A percentile compares a stretch with the other conserved stretches of the same genome.
These are phyloP conservation scores for Aspergillus asperescens DNA, from an alignment of 495 filamentous ascomycete genomes.

Conservation along the genomic window DNA sequence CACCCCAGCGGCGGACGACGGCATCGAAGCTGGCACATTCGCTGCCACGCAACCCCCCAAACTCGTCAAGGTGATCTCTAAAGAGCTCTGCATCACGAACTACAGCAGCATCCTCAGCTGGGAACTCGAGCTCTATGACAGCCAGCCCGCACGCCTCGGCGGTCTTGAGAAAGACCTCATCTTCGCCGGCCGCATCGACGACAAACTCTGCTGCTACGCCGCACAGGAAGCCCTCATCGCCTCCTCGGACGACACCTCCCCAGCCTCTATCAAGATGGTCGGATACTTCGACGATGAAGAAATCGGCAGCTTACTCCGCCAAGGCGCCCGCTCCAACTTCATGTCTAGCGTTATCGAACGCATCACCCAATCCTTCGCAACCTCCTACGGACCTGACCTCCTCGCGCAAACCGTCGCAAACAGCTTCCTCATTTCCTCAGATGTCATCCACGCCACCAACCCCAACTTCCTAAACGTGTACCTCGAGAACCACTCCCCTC, in stretches of 20 bases:
- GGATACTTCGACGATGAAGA: constrained; percentile 96
- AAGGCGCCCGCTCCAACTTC: constrained; percentile 87
- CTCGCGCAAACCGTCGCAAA: constrained; percentile 82
- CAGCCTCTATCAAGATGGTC: constrained; percentile 70
- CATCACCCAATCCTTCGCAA: constrained; percentile 64
- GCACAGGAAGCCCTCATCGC: constrained; percentile 81
- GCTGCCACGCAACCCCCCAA: constrained; percentile 73
- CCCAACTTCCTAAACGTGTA: constrained; percentile 84
- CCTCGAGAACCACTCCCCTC: constrained; percentile 76
- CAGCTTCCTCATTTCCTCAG: constrained; percentile 86
- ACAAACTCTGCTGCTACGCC: constrained; percentile 92
- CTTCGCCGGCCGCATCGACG: constrained; percentile 90
- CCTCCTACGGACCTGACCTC: constrained; percentile 56
- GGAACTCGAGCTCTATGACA: constrained; percentile 97
- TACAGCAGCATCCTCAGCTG: constrained; percentile 76
- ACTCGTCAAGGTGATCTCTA: constrained; percentile 76
- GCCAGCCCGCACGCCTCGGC: constrained; percentile 75
- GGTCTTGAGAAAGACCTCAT: constrained; percentile 92
- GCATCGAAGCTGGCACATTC: constrained; percentile 55
- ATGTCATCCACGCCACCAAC: constrained; percentile 92
- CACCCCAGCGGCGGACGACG: constrained; percentile 19
- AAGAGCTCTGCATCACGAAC: constrained; percentile 64
- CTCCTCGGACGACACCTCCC: constrained; percentile 47
- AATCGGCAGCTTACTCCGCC: constrained; percentile 82
- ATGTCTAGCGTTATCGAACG: constrained; percentile 74